Evolutionary conservation across 177 flowering plant species (phyloP).

Genomic region (Vitis hybrid): DNA sequence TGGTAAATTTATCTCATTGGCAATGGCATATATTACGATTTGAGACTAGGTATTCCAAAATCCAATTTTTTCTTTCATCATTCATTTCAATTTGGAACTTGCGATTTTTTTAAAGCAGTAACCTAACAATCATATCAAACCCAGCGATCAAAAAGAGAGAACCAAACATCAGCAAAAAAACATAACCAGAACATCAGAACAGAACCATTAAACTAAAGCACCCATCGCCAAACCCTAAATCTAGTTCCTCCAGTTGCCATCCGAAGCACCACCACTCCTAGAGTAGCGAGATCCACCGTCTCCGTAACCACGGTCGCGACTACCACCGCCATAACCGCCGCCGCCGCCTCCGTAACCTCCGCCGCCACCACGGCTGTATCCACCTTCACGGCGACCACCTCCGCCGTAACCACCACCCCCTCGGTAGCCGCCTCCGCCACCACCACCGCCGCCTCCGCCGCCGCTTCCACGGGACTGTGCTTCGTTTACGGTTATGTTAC

Average conservation of each 20-base stretch:
- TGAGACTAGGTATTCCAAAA: too few species aligned
- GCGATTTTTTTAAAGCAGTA: background rate
- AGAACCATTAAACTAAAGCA: background rate
- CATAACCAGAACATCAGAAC: background rate
- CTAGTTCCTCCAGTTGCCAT: slow-evolving; percentile 25
- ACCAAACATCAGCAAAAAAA: background rate
- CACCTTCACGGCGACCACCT: slow-evolving; percentile 16
- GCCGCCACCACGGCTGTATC: slow-evolving; percentile 31
- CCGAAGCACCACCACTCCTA: slow-evolving; percentile 15
- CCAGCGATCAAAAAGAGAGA: background rate
- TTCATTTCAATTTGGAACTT: background rate
- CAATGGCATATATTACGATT: too few species aligned
- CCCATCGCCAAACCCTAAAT: background rate
- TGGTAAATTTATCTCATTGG: too few species aligned
- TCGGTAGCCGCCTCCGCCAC: slow-evolving; percentile 17
- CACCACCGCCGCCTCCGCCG: slow-evolving; percentile 44
- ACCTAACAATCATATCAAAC: background rate
- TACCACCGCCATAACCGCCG: slow-evolving; percentile 32
- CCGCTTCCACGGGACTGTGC: slow-evolving; percentile 78
- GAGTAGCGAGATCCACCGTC: slow-evolving; percentile 21
- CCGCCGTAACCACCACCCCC: slow-evolving; percentile 36
- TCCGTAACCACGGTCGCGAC: slow-evolving; percentile 23
- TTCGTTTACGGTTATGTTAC: slow-evolving; percentile 85
- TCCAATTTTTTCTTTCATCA: background rate
- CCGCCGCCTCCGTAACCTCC: slow-evolving; percentile 26